phyloP scores from a whole-genome alignment of 2,329 filamentous ascomycete genomes.

The Colletotrichum trifolii region DNA sequence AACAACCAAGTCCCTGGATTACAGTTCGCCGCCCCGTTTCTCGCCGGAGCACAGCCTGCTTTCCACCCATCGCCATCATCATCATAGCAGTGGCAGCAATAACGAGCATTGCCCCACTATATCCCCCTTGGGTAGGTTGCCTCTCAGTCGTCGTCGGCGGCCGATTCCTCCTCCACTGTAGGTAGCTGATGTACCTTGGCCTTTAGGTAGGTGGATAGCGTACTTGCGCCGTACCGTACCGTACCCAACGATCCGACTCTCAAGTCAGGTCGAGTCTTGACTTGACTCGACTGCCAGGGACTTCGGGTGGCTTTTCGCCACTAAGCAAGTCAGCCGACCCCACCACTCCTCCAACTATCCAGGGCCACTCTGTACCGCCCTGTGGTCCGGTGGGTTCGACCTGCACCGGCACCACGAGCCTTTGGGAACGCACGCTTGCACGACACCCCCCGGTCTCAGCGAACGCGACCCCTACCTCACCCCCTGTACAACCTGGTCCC shows the following conservation, averaged over 20 bases:
- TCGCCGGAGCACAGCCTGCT: conserved; percentile 32
- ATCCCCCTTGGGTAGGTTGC: too few relatives aligned
- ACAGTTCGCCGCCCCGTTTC: conserved; percentile 11
- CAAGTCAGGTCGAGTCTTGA: too few relatives aligned
- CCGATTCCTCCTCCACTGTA: conserved; percentile 5
- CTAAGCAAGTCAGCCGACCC: conserved; percentile 37
- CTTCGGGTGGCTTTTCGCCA: conserved; percentile 37
- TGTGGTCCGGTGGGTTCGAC: conserved; percentile 37
- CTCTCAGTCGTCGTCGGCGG: conserved; percentile 14
- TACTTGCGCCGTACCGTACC: too few relatives aligned
- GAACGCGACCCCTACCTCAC: conserved; percentile 32
- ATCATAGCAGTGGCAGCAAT: neutral
- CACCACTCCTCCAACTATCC: conserved; percentile 36
- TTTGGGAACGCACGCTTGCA: conserved; percentile 37
- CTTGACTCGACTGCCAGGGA: conserved; percentile 36
- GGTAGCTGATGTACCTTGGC: too few relatives aligned
- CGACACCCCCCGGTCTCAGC: conserved; percentile 35
- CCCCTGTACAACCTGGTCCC: conserved; percentile 32
- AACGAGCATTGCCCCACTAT: neutral
- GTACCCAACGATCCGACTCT: too few relatives aligned
- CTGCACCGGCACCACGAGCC: conserved; percentile 33
- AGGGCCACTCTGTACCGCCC: conserved; percentile 36
- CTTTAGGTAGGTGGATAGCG: neutral
- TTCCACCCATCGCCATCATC: neutral
- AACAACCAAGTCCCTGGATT: conserved; percentile 4